phyloP scores from a whole-genome alignment of 768 basidiomycete genomes.

The Panaeolus cyanescens region DNA sequence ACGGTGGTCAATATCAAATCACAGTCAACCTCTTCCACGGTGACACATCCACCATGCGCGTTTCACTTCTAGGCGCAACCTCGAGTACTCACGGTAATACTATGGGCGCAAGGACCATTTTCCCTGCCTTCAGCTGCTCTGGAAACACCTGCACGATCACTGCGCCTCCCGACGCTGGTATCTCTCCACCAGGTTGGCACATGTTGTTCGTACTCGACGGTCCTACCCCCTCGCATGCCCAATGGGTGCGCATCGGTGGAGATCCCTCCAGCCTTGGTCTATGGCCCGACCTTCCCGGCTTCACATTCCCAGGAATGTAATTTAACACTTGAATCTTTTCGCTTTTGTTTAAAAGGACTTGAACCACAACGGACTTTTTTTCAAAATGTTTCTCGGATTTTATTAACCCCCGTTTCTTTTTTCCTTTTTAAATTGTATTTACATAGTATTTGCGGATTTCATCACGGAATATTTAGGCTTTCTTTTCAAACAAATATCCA shows the following conservation, averaged over 20 bases:
- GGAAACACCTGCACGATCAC: constrained; percentile 77
- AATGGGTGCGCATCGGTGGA: constrained; percentile 78
- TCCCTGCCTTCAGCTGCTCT: constrained; percentile 69
- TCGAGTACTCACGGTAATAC: constrained; percentile 80
- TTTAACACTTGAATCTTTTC: not conserved
- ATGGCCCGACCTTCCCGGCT: constrained; percentile 74
- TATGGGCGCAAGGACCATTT: constrained; percentile 73
- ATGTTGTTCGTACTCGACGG: constrained; percentile 79
- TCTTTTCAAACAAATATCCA: not conserved
- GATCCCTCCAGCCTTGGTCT: constrained; percentile 71
- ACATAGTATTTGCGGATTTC: not conserved
- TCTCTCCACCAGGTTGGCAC: constrained; percentile 78
- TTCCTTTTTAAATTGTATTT: not conserved
- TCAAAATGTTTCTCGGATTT: not conserved
- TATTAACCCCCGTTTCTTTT: not conserved
- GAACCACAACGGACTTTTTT: not conserved
- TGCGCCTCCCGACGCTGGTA: constrained; percentile 68
- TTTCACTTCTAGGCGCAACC: constrained; percentile 68
- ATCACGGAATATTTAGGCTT: not conserved
- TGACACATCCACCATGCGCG: constrained; percentile 43
- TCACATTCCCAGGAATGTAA: constrained; percentile 62
- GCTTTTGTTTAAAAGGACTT: not conserved
- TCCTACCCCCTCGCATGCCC: constrained; percentile 73
- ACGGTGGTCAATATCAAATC: constrained; percentile 56
- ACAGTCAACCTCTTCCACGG: constrained; percentile 47